Percentiles rank a stretch among this genome's conserved stretches.
phyloP scores from a whole-genome alignment of 2,329 filamentous ascomycete species.

The Neonectria ditissima region DNA sequence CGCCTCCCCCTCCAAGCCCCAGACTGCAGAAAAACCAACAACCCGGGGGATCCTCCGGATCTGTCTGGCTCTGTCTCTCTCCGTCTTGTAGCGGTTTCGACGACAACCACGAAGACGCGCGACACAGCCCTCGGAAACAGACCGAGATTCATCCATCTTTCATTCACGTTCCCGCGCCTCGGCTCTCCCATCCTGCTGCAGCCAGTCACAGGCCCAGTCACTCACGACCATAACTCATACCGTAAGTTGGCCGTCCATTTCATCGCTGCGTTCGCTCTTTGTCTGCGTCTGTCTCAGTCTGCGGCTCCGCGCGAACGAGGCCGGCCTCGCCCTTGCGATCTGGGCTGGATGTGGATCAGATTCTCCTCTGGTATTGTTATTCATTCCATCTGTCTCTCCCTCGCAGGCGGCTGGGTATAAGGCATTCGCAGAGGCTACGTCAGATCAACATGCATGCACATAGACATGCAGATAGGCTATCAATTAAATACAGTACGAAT shows the following conservation, averaged over 20 bases:
- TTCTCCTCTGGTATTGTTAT: not conserved
- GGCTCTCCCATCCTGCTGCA: conserved; percentile 3
- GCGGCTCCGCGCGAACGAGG: not conserved
- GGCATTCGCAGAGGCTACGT: not conserved
- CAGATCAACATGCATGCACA: conserved; percentile 2
- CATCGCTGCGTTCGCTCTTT: not conserved
- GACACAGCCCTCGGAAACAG: conserved; percentile 18
- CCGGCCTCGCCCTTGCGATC: not conserved
- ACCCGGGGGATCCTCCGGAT: too few species aligned
- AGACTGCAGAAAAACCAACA: conserved; percentile 2
- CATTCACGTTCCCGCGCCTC: conserved; percentile 5
- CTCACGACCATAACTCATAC: not conserved
- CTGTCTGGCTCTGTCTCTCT: not conserved
- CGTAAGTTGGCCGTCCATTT: not conserved
- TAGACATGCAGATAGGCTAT: not conserved
- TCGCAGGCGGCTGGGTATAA: not conserved
- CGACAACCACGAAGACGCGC: conserved; percentile 1
- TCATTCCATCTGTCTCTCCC: conserved; percentile 5
- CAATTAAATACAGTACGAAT: not conserved
- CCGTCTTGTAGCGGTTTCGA: not conserved
- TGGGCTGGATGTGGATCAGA: not conserved
- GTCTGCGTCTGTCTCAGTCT: not conserved
- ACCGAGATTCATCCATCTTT: conserved; percentile 14
- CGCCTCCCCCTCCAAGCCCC: not conserved
- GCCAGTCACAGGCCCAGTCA: not conserved